Evolutionary conservation across 2,329 filamentous ascomycete species (phyloP).

Genomic region (Colletotrichum costaricense): DNA sequence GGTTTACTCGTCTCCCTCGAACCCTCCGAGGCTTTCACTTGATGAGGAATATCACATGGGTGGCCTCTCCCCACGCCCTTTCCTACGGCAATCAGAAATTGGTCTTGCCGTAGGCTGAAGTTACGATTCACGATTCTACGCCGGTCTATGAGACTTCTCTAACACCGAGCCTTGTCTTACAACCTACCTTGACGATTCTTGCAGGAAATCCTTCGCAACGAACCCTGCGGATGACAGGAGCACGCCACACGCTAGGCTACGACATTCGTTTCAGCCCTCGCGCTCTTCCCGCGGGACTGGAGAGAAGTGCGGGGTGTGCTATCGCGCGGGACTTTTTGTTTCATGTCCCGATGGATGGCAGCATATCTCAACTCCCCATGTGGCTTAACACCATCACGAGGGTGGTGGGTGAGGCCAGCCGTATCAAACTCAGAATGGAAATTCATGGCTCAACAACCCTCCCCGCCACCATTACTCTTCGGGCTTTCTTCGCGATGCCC

Average conservation of each 20-base stretch:
- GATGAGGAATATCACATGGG: constrained; percentile 58
- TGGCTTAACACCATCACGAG: constrained; percentile 3
- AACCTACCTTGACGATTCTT: constrained; percentile 1
- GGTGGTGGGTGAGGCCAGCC: not conserved
- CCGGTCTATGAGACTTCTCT: not conserved
- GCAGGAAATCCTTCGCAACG: not conserved
- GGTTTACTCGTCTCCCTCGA: constrained; percentile 56
- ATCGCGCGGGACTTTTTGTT: not conserved
- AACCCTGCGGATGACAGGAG: not conserved
- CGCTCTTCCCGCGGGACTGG: constrained; percentile 31
- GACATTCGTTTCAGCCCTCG: constrained; percentile 23
- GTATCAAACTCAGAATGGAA: not conserved
- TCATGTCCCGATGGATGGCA: constrained; percentile 3
- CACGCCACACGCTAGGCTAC: not conserved
- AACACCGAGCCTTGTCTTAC: constrained; percentile 1
- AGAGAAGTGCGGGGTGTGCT: constrained; percentile 9
- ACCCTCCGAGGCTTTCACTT: constrained; percentile 56
- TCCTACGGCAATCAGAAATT: constrained; percentile 59
- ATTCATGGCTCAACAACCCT: not conserved
- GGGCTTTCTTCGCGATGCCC: not conserved
- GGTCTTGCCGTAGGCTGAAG: constrained; percentile 66
- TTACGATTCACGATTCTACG: not conserved
- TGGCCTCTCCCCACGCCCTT: constrained; percentile 61
- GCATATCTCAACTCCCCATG: not conserved
- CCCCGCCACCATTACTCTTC: not conserved